phyloP scores from a whole-genome alignment of 352 stramenopile species.

The Phytophthora ohioensis region DNA sequence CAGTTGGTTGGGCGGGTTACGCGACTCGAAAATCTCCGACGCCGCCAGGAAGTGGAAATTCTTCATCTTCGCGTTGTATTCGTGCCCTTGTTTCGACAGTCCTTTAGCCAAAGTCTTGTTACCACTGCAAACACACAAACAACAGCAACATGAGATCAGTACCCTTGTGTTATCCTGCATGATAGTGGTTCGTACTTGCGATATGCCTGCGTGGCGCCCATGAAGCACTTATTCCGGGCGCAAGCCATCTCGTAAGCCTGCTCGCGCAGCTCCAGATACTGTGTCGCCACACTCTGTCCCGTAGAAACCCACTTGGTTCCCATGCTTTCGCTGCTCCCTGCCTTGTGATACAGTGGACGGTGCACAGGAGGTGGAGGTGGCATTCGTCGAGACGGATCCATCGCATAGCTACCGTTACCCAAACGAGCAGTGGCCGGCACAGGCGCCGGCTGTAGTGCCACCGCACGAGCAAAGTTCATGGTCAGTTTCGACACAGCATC shows the following conservation, averaged over 20 bases:
- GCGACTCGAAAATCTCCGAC: constrained; percentile 80
- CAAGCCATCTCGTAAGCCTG: constrained; percentile 84
- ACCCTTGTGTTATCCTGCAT: not conserved
- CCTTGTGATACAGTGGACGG: constrained; percentile 69
- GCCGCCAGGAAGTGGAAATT: constrained; percentile 79
- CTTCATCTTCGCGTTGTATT: constrained; percentile 90
- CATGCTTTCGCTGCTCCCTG: constrained; percentile 45
- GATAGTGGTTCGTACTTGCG: constrained; percentile 54
- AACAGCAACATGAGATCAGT: constrained; percentile 22
- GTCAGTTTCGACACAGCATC: constrained; percentile 49
- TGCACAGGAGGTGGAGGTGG: constrained; percentile 31
- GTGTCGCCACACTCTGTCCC: constrained; percentile 57
- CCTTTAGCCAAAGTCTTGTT: constrained; percentile 79
- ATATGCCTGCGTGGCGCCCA: constrained; percentile 86
- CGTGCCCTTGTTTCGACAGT: constrained; percentile 80
- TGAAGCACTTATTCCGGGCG: constrained; percentile 89
- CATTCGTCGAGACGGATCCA: constrained; percentile 30
- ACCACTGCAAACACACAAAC: constrained; percentile 50
- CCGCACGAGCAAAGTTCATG: constrained; percentile 84
- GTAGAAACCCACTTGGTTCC: constrained; percentile 73
- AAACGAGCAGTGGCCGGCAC: not conserved
- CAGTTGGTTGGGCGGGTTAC: constrained; percentile 79
- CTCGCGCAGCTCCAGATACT: constrained; percentile 84
- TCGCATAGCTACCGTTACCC: constrained; percentile 22
- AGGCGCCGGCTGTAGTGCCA: constrained; percentile 60